These are phyloP conservation scores for Tolypocladium sp. DNA, from an alignment of 2,329 filamentous ascomycete species.

Conservation along the genomic window DNA sequence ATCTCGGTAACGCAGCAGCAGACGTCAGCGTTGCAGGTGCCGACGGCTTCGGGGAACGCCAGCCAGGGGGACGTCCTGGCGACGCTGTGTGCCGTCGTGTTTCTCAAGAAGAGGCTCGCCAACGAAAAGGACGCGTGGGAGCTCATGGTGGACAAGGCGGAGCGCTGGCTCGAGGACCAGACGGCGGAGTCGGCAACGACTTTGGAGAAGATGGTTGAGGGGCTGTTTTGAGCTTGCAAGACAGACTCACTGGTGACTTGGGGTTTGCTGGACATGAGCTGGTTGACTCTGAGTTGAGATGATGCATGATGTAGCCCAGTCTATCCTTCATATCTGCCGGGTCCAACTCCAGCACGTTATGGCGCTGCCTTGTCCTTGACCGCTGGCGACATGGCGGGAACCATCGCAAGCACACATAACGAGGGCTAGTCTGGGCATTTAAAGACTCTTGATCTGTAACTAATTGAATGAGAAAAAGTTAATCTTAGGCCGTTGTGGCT, in stretches of 20 bases:
- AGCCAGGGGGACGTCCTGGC: slow-evolving; percentile 11
- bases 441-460: too few species aligned
- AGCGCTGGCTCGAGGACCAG: slow-evolving; percentile 32
- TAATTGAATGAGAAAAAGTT: too few species aligned
- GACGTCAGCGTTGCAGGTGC: slow-evolving; percentile 1
- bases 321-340: too few species aligned
- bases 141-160: slow-evolving; percentile 52
- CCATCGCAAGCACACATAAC: too few species aligned
- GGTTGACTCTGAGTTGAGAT: background rate
- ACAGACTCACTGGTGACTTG: background rate
- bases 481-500: too few species aligned
- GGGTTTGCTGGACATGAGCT: background rate
- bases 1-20: slow-evolving; percentile 11
- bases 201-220: slow-evolving; percentile 9
- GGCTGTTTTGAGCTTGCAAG: background rate
- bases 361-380: too few species aligned
- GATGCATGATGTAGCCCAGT: background rate
- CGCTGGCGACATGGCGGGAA: too few species aligned
- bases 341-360: too few species aligned
- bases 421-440: too few species aligned
- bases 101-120: slow-evolving; percentile 33
- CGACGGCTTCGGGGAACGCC: background rate
- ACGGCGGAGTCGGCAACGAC: slow-evolving; percentile 6
- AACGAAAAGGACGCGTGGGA: slow-evolving; percentile 50
- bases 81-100: slow-evolving; percentile 19